Conservation (phyloP, 805 yeast species). For the Monosporozyma siamensis region DNA sequence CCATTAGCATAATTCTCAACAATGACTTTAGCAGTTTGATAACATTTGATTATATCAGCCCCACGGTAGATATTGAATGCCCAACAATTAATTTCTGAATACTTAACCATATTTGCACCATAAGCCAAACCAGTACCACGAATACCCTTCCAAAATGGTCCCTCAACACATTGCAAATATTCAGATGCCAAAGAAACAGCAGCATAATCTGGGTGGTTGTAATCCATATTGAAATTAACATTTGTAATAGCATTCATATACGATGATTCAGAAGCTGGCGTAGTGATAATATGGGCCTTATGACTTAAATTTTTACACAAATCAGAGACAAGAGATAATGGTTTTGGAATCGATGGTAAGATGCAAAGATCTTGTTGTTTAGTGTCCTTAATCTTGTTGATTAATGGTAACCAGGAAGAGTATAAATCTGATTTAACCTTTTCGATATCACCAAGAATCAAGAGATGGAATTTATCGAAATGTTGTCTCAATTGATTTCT, state of each 20-base stretch:
- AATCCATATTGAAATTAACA: slow-evolving; percentile 40
- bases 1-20: slow-evolving; percentile 55
- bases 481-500: slow-evolving; percentile 41
- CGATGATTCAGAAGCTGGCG: slow-evolving; percentile 81
- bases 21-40: slow-evolving; percentile 53
- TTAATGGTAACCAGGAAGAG: slow-evolving; percentile 19
- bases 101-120: slow-evolving; percentile 59
- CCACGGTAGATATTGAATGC: slow-evolving; percentile 69
- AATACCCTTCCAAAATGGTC: slow-evolving; percentile 94
- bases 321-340: slow-evolving; percentile 44
- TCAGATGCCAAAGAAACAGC: slow-evolving; percentile 66
- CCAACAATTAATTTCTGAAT: slow-evolving; percentile 58
- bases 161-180: slow-evolving; percentile 79
- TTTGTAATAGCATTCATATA: slow-evolving; percentile 51
- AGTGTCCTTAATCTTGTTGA: slow-evolving; percentile 5
- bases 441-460: slow-evolving; percentile 61
- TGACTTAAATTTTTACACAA: slow-evolving; percentile 42
- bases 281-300: slow-evolving; percentile 53
- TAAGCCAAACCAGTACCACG: slow-evolving; percentile 93
- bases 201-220: slow-evolving; percentile 50
- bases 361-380: not conserved
- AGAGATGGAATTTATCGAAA: slow-evolving; percentile 51
- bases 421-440: slow-evolving; percentile 31
- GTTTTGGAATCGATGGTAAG: slow-evolving; percentile 40
- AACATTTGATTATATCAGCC: slow-evolving; percentile 62